A percentile compares a stretch with the other conserved stretches of the same genome.
Conservation (phyloP, 2,329 filamentous ascomycete genomes). For the Orbilia ellipsospora region DNA sequence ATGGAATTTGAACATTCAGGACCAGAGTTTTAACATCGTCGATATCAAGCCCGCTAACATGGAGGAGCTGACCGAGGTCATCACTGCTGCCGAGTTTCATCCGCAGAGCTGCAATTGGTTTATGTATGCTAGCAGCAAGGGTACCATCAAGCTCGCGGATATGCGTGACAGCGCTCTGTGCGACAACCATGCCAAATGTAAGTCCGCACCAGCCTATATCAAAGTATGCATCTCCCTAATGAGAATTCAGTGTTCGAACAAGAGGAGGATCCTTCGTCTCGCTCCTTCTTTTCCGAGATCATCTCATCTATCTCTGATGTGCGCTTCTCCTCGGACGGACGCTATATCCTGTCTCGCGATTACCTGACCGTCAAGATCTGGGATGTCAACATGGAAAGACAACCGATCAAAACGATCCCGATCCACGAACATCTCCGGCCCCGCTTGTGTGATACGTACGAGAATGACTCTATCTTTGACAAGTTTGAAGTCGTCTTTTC, state of each 20-base stretch:
- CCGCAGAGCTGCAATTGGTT: conserved; percentile 99
- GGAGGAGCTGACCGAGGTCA: conserved; percentile 99
- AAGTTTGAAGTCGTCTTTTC: conserved; percentile 99
- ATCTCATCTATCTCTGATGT: conserved; percentile 99
- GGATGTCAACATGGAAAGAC: conserved; percentile 99
- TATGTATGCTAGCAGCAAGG: conserved; percentile 99
- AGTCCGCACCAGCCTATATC: conserved; percentile 61
- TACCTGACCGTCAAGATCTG: conserved; percentile 99
- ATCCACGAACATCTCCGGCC: conserved; percentile 97
- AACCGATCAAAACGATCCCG: conserved; percentile 97
- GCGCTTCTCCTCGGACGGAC: conserved; percentile 93
- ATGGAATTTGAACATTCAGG: conserved; percentile 99
- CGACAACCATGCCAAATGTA: conserved; percentile 95
- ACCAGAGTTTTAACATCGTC: conserved; percentile 99
- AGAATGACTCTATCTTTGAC: conserved; percentile 99
- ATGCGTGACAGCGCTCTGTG: conserved; percentile 98
- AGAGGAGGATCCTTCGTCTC: conserved; percentile 95
- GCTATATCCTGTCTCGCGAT: conserved; percentile 96
- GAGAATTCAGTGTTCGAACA: conserved; percentile 89
- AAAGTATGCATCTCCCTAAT: conserved; percentile 54
- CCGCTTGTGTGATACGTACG: conserved; percentile 95
- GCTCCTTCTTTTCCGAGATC: conserved; percentile 99
- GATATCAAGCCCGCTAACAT: conserved; percentile 99
- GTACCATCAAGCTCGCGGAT: conserved; percentile 97
- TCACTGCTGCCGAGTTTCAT: conserved; percentile 97